phyloP scores from a whole-genome alignment of 257 asterid genomes.

The Capsicum pubescens region DNA sequence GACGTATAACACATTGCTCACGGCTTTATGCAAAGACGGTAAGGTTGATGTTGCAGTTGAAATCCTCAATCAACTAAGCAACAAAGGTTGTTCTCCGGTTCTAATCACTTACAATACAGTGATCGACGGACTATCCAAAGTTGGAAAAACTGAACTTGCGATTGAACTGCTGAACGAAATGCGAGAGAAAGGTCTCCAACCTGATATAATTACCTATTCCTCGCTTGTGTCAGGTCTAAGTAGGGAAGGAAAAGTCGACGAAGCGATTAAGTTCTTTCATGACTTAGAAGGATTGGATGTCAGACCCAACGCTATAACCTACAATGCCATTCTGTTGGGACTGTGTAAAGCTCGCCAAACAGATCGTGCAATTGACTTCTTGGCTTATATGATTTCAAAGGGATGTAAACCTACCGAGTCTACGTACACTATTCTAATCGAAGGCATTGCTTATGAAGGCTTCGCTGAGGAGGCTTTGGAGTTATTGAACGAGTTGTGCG shows the following conservation, averaged over 20 bases:
- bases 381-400: slow-evolving; percentile 67
- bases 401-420: slow-evolving; percentile 89
- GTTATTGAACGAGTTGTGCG: slow-evolving; percentile 68
- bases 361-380: slow-evolving; percentile 77
- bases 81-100: slow-evolving; percentile 76
- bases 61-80: slow-evolving; percentile 67
- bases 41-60: slow-evolving; percentile 79
- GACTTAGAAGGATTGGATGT: slow-evolving; percentile 67
- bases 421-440: slow-evolving; percentile 74
- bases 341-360: slow-evolving; percentile 83
- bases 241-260: slow-evolving; percentile 79
- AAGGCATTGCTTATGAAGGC: slow-evolving; percentile 79
- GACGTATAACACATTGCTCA: slow-evolving; percentile 82
- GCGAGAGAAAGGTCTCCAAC: slow-evolving; percentile 68
- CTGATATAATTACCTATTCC: slow-evolving; percentile 74
- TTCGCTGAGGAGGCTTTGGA: slow-evolving; percentile 69
- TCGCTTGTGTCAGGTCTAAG: slow-evolving; percentile 74
- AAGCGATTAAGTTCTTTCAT: slow-evolving; percentile 65
- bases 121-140: slow-evolving; percentile 82
- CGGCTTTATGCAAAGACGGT: slow-evolving; percentile 86
- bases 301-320: slow-evolving; percentile 68
- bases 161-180: slow-evolving; percentile 65
- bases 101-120: slow-evolving; percentile 82
- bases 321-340: slow-evolving; percentile 76
- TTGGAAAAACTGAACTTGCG: slow-evolving; percentile 68